Evolutionary conservation across 163 green algal species (phyloP).

Genomic region (Volvox carteri): DNA sequence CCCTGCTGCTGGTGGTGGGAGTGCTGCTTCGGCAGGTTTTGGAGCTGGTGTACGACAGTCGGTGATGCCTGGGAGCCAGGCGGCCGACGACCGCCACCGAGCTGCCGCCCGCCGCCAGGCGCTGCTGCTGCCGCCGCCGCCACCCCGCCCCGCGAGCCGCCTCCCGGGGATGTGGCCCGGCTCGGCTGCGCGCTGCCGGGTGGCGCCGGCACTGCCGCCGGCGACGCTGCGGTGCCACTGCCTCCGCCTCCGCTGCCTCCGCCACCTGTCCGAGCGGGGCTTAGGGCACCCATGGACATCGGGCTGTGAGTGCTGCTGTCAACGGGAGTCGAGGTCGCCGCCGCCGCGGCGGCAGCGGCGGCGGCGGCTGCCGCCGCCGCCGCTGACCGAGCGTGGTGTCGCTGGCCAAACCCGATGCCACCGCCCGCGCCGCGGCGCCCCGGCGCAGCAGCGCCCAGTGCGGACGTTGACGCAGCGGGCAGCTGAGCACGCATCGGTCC

Average conservation of each 20-base stretch:
- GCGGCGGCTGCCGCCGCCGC: not conserved
- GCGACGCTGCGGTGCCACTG: not conserved
- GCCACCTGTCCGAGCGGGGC: not conserved
- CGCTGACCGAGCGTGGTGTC: not conserved
- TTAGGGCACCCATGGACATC: not conserved
- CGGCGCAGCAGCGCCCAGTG: not conserved
- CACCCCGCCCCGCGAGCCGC: not conserved
- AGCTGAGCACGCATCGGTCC: not conserved
- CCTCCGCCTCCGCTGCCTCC: not conserved
- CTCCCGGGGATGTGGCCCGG: not conserved
- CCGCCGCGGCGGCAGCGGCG: not conserved
- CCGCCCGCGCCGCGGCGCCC: not conserved
- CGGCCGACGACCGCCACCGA: not conserved
- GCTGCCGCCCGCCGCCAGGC: not conserved
- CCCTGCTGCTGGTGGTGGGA: not conserved
- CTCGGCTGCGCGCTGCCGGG: not conserved
- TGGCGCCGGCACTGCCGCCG: not conserved
- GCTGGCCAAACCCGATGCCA: not conserved
- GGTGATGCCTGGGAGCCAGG: not conserved
- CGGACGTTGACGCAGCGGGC: not conserved
- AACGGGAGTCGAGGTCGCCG: not conserved
- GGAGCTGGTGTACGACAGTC: not conserved
- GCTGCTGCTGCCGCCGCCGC: not conserved
- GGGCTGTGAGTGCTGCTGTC: constrained; percentile 24
- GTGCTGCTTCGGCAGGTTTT: not conserved